phyloP scores from a whole-genome alignment of 2,329 filamentous ascomycete species.

The Calonectria pseudoreteaudii region DNA sequence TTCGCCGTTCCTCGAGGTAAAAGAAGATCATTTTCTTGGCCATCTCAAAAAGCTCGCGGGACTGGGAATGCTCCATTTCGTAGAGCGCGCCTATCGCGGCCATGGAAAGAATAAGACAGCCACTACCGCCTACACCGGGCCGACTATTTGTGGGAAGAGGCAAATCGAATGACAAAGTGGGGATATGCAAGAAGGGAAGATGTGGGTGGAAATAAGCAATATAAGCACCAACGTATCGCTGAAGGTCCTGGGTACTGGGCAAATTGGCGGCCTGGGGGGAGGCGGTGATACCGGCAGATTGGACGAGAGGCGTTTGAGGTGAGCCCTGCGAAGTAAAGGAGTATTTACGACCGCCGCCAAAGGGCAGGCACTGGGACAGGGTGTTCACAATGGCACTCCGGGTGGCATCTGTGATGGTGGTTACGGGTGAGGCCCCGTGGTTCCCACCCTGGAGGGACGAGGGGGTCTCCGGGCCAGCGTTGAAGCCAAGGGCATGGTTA shows the following conservation, averaged over 20 bases:
- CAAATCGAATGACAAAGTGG: constrained; percentile 90
- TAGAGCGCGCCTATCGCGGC: constrained; percentile 86
- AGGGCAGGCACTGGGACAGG: constrained; percentile 67
- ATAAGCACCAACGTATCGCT: constrained; percentile 91
- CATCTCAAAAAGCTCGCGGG: constrained; percentile 89
- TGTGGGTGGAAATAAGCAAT: constrained; percentile 94
- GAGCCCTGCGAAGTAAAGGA: constrained; percentile 68
- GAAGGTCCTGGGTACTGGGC: constrained; percentile 86
- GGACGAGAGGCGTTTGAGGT: constrained; percentile 65
- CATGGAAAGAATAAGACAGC: constrained; percentile 87
- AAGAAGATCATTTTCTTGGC: constrained; percentile 96
- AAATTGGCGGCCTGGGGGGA: constrained; percentile 68
- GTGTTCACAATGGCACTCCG: constrained; percentile 71
- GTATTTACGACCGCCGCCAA: constrained; percentile 72
- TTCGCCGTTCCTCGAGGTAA: constrained; percentile 91
- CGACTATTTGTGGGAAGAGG: constrained; percentile 74
- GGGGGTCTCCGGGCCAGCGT: constrained; percentile 76
- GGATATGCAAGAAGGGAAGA: constrained; percentile 92
- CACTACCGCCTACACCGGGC: constrained; percentile 78
- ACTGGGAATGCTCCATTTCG: constrained; percentile 83
- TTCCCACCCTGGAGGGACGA: constrained; percentile 76
- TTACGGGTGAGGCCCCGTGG: constrained; percentile 68
- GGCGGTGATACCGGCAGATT: constrained; percentile 61
- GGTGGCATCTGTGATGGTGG: constrained; percentile 74
- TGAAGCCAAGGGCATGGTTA: constrained; percentile 74